Evolutionary conservation across 257 asterid species (phyloP).

Genomic region (Dorcoceras hygrometricum): DNA sequence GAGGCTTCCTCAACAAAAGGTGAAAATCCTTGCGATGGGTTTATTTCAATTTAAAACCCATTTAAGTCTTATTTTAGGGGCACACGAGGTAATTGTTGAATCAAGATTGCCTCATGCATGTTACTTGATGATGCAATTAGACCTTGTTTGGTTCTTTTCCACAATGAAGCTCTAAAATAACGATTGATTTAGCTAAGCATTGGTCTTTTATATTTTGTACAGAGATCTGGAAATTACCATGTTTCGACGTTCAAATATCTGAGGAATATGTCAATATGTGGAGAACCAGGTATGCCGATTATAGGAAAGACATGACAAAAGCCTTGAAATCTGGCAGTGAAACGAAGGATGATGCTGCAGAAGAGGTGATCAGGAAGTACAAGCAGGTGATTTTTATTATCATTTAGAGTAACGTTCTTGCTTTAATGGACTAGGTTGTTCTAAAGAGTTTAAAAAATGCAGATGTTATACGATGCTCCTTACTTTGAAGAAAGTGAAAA

Average conservation of each 20-base stretch:
- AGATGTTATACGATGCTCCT: conserved; percentile 61
- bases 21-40: conserved; percentile 18
- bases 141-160: too few species aligned
- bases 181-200: background rate
- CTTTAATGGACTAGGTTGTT: conserved; percentile 3
- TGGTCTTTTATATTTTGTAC: conserved; percentile 2
- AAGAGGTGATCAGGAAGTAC: conserved; percentile 53
- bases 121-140: too few species aligned
- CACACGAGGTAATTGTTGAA: too few species aligned
- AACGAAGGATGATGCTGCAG: conserved; percentile 39
- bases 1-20: conserved; percentile 31
- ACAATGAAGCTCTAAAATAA: background rate
- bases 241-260: conserved; percentile 33
- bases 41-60: background rate
- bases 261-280: conserved; percentile 36
- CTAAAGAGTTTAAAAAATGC: conserved; percentile 25
- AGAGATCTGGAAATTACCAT: conserved; percentile 57
- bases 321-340: conserved; percentile 38
- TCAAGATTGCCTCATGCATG: too few species aligned
- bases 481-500: conserved; percentile 52
- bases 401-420: background rate
- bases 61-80: too few species aligned
- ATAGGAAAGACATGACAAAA: conserved; percentile 45
- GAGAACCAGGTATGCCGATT: conserved; percentile 37
- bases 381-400: conserved; percentile 48